These are phyloP conservation scores for Fusarium dlaminii DNA, from an alignment of 2,329 filamentous ascomycete species.

Conservation along the genomic window DNA sequence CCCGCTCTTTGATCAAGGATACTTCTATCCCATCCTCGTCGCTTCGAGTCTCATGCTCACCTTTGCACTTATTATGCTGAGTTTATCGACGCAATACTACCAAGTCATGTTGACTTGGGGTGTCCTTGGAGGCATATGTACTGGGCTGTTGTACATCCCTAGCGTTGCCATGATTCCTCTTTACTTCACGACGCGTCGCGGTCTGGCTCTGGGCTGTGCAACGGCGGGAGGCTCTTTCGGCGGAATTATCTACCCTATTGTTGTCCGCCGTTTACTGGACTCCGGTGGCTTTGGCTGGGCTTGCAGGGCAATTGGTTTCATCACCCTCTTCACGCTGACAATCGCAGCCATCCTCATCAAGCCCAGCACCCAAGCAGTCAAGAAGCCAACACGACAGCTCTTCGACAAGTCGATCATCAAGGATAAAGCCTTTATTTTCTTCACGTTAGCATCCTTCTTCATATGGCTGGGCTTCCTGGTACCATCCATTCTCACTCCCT, in stretches of 20 bases:
- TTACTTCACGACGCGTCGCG: neutral
- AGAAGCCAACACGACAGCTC: neutral
- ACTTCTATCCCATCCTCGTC: neutral
- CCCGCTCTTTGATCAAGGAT: neutral
- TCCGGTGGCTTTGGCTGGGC: neutral
- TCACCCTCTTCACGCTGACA: neutral
- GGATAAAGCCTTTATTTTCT: neutral
- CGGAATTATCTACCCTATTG: neutral
- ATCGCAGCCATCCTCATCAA: neutral
- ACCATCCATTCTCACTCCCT: neutral
- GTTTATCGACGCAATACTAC: neutral
- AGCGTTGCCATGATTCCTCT: neutral
- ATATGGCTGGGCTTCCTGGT: neutral
- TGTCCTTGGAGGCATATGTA: neutral
- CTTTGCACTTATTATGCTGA: neutral
- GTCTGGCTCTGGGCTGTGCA: neutral
- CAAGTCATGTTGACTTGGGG: neutral
- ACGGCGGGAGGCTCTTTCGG: neutral
- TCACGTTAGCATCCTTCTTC: neutral
- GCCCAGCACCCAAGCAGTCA: neutral
- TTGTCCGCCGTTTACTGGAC: neutral
- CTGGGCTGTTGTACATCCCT: neutral
- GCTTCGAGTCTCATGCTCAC: neutral
- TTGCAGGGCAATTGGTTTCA: neutral
- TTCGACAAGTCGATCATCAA: neutral